Base-by-base conservation (phyloP, 345 rosid species). In the Brassica rapa region DNA sequence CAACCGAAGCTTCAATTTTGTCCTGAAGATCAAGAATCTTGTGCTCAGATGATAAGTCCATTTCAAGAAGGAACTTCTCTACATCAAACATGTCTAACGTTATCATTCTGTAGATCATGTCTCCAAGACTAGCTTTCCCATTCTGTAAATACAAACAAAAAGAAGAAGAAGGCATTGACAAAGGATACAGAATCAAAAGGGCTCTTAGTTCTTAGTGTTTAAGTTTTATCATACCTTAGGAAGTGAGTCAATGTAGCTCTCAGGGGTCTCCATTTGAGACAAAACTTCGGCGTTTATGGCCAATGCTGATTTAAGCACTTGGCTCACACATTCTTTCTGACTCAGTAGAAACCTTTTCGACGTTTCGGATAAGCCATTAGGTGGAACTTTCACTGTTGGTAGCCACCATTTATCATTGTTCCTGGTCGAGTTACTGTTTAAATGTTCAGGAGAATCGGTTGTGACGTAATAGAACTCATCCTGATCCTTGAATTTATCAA, bases 361-460 rank as follows among this genome's bases (percentile, higher is more conserved):
- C 19, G 51, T 78, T 12, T 93, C 91, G 12, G 98, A 87, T 77
- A 93, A 83, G 81, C 97, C 97, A 41, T 85, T 83, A 57, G 84
- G 69, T 24, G 95, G 92, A 33, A 93, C 89, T 83, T 88, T 90
- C 9, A 78, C 85, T 1, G 85, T 80, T 41, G 97, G 97, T 37
- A 93, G 83, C 98, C 98, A 89, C 98, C 98, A 93, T 81, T 89
- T 93, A 39, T 89, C 91, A 21, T 88, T 93, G 66, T 70, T 88
- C 84, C 96, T 88, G 72, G 79, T 88, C 69, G 84, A 92, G 66
- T 70, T 88, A 83, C 96, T 88, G 72, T 81, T 88, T 71, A 85
- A 92, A 5, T 88, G 81, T 67, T 86, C 92, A 0, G 87, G 81
- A 5, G 90, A 92, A 71, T 87, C 88, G 32, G 68, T 83, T 32